These are phyloP conservation scores for Cladosporium halotolerans DNA, from an alignment of 2,329 filamentous ascomycete species.

Conservation along the genomic window DNA sequence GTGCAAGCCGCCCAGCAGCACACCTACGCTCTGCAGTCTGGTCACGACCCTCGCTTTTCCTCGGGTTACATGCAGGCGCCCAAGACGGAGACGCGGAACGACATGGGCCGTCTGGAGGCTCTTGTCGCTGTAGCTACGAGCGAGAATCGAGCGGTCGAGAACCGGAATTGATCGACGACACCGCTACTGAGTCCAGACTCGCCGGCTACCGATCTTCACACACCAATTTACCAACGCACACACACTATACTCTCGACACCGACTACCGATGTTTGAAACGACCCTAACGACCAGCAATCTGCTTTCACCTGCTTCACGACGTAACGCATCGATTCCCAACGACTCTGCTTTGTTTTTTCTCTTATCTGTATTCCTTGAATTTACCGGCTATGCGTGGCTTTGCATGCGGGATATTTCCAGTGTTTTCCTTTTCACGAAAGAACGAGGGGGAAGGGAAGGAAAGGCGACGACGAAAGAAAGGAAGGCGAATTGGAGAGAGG, in stretches of 20 bases:
- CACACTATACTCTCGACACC: neutral
- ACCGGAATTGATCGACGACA: neutral
- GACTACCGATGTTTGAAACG: neutral
- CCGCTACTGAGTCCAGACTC: neutral
- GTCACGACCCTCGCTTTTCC: slow-evolving; percentile 28
- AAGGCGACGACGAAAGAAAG: neutral
- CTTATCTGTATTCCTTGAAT: neutral
- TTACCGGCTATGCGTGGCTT: too few species aligned
- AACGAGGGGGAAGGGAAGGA: too few species aligned
- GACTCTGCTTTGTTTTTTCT: neutral
- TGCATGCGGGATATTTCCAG: too few species aligned
- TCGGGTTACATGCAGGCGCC: slow-evolving; percentile 25
- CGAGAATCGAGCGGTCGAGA: slow-evolving; percentile 38
- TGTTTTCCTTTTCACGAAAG: too few species aligned
- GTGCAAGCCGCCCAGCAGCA: slow-evolving; percentile 16
- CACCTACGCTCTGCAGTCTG: slow-evolving; percentile 30
- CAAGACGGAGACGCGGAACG: slow-evolving; percentile 32
- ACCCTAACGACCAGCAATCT: neutral
- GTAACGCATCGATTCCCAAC: neutral
- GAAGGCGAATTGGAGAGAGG: neutral
- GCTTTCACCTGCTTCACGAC: neutral
- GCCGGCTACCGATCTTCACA: neutral
- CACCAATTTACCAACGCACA: neutral
- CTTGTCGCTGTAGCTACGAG: slow-evolving; percentile 60
- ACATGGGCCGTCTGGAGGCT: slow-evolving; percentile 54